Percentiles rank a stretch among this genome's conserved stretches.
Evolutionary conservation across 495 filamentous ascomycete genomes (phyloP).

Genomic region (Cercophora newfieldiana): DNA sequence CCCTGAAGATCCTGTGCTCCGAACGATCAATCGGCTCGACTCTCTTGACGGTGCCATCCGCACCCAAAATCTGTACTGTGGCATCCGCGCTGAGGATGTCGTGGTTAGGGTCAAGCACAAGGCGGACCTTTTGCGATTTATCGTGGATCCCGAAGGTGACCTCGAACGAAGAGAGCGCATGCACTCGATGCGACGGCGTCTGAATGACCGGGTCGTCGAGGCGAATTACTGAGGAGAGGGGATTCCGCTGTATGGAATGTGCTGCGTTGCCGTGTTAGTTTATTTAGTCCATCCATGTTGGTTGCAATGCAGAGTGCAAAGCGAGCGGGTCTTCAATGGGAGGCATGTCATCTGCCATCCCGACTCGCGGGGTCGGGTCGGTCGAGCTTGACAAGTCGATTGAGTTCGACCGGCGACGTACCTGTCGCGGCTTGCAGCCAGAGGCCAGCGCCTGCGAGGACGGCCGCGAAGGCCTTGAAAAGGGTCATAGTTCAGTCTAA

Average conservation of each 20-base stretch:
- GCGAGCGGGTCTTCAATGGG: not conserved
- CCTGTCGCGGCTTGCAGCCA: conserved; percentile 35
- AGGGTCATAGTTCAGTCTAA: conserved; percentile 33
- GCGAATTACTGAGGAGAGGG: conserved; percentile 69
- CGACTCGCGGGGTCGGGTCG: not conserved
- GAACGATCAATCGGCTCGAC: conserved; percentile 66
- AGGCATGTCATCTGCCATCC: not conserved
- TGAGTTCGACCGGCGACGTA: conserved; percentile 18
- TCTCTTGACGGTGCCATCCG: conserved; percentile 62
- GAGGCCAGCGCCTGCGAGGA: conserved; percentile 31
- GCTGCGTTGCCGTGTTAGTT: conserved; percentile 41
- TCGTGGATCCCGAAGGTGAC: conserved; percentile 74
- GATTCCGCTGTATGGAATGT: conserved; percentile 73
- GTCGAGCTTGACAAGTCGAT: not conserved
- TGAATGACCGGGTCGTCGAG: conserved; percentile 75
- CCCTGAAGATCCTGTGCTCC: conserved; percentile 82
- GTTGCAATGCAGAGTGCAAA: not conserved
- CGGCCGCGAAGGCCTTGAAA: conserved; percentile 37
- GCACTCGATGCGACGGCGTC: conserved; percentile 75
- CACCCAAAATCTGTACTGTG: conserved; percentile 65
- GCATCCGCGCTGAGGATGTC: conserved; percentile 82
- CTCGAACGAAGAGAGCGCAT: conserved; percentile 78
- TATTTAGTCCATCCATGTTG: not conserved
- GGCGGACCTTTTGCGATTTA: conserved; percentile 67
- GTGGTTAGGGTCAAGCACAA: conserved; percentile 87